Percentiles rank a stretch among this genome's conserved stretches.
These are phyloP conservation scores for Astrothelium subdiscretum DNA, from an alignment of 495 filamentous ascomycete genomes.

Conservation along the genomic window DNA sequence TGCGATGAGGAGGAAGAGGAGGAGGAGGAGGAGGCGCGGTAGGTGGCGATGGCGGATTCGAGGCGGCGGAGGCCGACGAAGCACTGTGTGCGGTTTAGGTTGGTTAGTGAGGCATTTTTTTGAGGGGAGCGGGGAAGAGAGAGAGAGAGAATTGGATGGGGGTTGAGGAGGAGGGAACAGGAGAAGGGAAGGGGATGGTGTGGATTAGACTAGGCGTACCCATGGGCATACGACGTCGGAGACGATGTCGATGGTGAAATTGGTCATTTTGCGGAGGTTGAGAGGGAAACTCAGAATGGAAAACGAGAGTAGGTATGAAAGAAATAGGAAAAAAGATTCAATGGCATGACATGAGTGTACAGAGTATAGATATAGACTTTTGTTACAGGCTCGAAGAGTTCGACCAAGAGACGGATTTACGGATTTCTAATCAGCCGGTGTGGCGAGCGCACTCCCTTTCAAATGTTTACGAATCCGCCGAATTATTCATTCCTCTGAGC, in stretches of 20 bases:
- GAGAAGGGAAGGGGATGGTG: background rate
- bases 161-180: background rate
- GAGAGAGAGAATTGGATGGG: background rate
- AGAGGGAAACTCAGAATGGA: conserved; percentile 18
- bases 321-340: background rate
- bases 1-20: too few relatives aligned
- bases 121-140: background rate
- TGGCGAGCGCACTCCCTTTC: background rate
- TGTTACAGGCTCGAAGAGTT: too few relatives aligned
- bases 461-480: too few relatives aligned
- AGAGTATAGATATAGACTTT: too few relatives aligned
- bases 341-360: background rate
- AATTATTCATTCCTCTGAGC: background rate
- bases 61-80: conserved; percentile 67
- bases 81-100: conserved; percentile 37
- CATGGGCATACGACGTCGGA: conserved; percentile 70
- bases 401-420: too few relatives aligned
- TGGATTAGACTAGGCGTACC: too few relatives aligned
- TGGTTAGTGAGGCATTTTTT: background rate
- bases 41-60: conserved; percentile 49
- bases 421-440: background rate
- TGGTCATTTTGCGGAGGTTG: conserved; percentile 49
- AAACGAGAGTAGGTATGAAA: background rate
- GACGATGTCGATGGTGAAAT: conserved; percentile 66
- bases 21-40: conserved; percentile 19